A percentile compares a stretch with the other conserved stretches of the same genome.
phyloP scores from a whole-genome alignment of 2,329 filamentous ascomycete species.

The Colletotrichum nymphaeae region DNA sequence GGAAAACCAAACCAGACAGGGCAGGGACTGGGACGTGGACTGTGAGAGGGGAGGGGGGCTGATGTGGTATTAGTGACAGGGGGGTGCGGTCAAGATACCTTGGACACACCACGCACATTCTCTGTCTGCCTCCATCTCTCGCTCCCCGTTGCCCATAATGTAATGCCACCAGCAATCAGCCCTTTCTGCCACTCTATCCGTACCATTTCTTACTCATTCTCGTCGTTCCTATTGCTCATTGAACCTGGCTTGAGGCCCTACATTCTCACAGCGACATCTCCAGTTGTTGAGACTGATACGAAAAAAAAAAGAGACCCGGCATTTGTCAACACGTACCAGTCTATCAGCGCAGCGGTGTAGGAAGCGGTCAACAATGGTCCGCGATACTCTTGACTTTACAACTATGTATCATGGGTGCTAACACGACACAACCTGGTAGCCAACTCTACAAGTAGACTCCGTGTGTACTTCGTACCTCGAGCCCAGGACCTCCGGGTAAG shows the following conservation, averaged over 20 bases:
- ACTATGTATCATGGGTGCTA: conserved; percentile 9
- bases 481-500: conserved; percentile 12
- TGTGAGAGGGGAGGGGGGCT: background rate
- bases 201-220: background rate
- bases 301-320: background rate
- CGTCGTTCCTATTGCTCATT: background rate
- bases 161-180: background rate
- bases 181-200: background rate
- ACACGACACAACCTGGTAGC: conserved; percentile 19
- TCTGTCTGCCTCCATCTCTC: background rate
- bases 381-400: background rate
- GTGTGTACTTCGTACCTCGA: background rate
- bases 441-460: background rate
- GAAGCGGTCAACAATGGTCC: conserved; percentile 15
- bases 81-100: background rate
- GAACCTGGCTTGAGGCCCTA: background rate
- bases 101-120: background rate
- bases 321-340: conserved; percentile 17
- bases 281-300: background rate
- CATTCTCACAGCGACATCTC: background rate
- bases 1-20: background rate
- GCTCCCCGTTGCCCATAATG: background rate
- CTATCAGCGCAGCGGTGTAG: conserved; percentile 28
- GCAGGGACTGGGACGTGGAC: background rate
- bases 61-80: conserved; percentile 1